Base-by-base conservation (phyloP, 345 rosid genomes). In the Gossypium sturtianum region DNA sequence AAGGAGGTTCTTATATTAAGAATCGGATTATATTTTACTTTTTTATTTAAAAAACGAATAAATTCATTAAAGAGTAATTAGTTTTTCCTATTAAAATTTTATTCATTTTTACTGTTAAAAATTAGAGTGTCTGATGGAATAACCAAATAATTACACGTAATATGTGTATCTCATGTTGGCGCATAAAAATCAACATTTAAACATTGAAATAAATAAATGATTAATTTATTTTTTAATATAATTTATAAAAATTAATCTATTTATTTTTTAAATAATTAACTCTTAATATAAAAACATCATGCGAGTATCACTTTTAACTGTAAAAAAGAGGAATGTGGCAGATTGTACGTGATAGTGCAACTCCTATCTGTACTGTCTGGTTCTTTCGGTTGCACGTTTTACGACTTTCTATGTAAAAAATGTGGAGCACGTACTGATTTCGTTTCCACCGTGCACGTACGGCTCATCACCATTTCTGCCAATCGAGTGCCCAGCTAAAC, bases 301-400 rank as follows among this genome's bases (percentile, higher is more conserved):
- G 38, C 5, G 6, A 29, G 38, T 5, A 34, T 19, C 17, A 44
- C 70, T 66, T 66, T 66, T 47, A 66, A 22, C 66, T 27, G 66
- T 15, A 15, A 12, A 15, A 16, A 34, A 5, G 34, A 34, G 7
- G 71, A 19, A 19, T 56, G 29, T 34, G 16, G 12, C n/a, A 15
- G 43, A 25, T 23, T 16, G 75, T 74, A 77, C 73, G 77, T 25
- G 65, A 16, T 74, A 74, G 83, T 74, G 78, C 78, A 47, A 15
- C 43, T 74, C 76, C 78, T 12, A 77, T 58, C 78, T 77, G 80
- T 70, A 58, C 73, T 74, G 78, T 80, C 78, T 67, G 49, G 10
- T 17, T 12, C 61, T 53, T 68, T 66, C 13, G 66, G 63, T 54
- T 15, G 44, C 68, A 44, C 4, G 25, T 13, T 49, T 49, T 17